These are phyloP conservation scores for Colletotrichum euphorbiae DNA, from an alignment of 2,329 filamentous ascomycete genomes.

Conservation along the genomic window DNA sequence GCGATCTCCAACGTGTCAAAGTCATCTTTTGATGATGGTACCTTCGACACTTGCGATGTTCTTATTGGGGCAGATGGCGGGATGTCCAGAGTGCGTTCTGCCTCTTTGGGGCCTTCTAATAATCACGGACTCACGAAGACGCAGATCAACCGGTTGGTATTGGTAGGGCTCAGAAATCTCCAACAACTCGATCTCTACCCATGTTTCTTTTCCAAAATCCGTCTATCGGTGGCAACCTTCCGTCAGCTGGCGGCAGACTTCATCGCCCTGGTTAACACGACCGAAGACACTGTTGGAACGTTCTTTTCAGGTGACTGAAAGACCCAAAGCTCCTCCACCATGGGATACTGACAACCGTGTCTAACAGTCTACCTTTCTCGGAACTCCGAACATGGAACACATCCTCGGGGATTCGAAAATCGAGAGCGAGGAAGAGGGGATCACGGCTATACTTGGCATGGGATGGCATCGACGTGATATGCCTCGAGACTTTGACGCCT, in stretches of 20 bases:
- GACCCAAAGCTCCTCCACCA: no score
- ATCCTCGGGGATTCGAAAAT: background rate
- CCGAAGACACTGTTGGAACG: no score
- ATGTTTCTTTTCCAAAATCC: no score
- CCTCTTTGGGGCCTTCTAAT: background rate
- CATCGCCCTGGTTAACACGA: no score
- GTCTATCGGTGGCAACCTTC: no score
- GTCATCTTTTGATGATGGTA: background rate
- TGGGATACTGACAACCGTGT: background rate
- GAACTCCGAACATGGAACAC: background rate
- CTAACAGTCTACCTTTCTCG: background rate
- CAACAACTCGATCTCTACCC: no score
- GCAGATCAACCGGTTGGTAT: background rate
- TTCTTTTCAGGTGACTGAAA: no score
- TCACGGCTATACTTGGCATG: background rate
- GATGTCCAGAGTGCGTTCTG: background rate
- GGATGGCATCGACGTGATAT: background rate
- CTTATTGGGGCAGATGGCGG: background rate
- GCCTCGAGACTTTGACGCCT: background rate
- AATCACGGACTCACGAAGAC: background rate
- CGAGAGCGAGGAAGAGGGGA: background rate
- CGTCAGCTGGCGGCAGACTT: no score
- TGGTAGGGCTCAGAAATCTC: background rate
- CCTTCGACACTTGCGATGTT: background rate
- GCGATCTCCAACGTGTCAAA: background rate